phyloP scores from a whole-genome alignment of 352 stramenopile genomes.

The Pythium dissimile region DNA sequence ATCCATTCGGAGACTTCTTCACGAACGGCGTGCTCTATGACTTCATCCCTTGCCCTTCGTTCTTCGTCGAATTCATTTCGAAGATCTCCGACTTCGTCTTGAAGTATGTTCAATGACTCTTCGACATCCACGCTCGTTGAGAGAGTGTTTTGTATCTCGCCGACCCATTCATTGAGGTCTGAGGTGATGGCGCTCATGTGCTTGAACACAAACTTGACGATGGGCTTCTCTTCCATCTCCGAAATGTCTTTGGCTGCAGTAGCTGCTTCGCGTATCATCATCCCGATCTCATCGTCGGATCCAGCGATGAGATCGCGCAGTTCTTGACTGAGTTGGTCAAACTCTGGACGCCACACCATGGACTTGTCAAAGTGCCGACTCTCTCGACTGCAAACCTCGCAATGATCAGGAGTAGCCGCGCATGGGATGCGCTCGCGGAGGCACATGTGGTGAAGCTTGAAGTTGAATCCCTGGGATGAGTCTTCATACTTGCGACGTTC shows the following conservation, averaged over 20 bases:
- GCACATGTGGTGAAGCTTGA: conserved; percentile 8
- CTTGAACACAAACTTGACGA: conserved; percentile 5
- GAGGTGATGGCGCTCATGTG: not conserved
- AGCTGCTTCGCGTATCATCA: not conserved
- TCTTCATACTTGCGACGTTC: conserved; percentile 3
- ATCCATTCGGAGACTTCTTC: too few relatives aligned
- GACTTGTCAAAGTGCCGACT: not conserved
- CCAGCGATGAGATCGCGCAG: not conserved
- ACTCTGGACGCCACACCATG: not conserved
- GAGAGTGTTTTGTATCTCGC: not conserved
- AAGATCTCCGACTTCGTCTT: not conserved
- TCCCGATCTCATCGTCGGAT: not conserved
- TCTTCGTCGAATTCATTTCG: too few relatives aligned
- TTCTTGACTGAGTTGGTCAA: not conserved
- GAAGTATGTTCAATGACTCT: not conserved
- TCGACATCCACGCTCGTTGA: not conserved
- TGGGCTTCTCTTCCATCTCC: not conserved
- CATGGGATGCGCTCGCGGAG: conserved; percentile 3
- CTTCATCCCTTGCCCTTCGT: not conserved
- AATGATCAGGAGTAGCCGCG: not conserved
- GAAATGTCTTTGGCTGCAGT: not conserved
- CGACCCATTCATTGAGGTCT: not conserved
- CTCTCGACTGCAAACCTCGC: not conserved
- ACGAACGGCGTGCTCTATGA: not conserved
- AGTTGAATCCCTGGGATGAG: not conserved